A percentile compares a stretch with the other conserved stretches of the same genome.
Evolutionary conservation across 352 stramenopile species (phyloP).

Genomic region (Albugo candida): DNA sequence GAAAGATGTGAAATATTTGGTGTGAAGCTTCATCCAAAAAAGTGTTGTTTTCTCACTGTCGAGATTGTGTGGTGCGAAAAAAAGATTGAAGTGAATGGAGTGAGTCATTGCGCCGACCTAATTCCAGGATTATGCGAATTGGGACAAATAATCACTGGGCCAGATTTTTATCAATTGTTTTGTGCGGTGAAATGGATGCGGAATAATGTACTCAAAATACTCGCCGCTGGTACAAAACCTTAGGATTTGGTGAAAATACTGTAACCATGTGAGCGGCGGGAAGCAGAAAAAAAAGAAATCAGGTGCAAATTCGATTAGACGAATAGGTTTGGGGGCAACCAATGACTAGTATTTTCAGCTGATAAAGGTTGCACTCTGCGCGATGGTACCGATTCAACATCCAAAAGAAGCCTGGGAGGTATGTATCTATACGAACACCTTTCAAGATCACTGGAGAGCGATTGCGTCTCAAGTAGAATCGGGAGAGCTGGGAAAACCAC

Average conservation of each 20-base stretch:
- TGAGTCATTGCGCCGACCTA: constrained; percentile 7
- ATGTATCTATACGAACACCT: too few species aligned
- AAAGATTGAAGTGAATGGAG: constrained; percentile 6
- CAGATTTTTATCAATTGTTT: constrained; percentile 7
- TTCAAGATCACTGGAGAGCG: neutral
- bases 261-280: too few species aligned
- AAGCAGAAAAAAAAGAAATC: too few species aligned
- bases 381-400: too few species aligned
- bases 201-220: constrained; percentile 1
- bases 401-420: too few species aligned
- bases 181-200: too few species aligned
- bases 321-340: too few species aligned
- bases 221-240: neutral
- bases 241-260: neutral
- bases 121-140: constrained; percentile 12
- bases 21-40: constrained; percentile 16
- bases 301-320: too few species aligned
- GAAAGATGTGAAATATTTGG: constrained; percentile 6
- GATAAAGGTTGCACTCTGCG: too few species aligned
- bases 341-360: too few species aligned
- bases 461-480: neutral
- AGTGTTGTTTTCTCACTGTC: constrained; percentile 5
- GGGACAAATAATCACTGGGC: neutral
- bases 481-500: neutral
- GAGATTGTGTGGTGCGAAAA: constrained; percentile 13